Percentiles rank a stretch among this genome's conserved stretches.
Evolutionary conservation across 257 asterid species (phyloP).

Genomic region (Voacanga thouarsii): DNA sequence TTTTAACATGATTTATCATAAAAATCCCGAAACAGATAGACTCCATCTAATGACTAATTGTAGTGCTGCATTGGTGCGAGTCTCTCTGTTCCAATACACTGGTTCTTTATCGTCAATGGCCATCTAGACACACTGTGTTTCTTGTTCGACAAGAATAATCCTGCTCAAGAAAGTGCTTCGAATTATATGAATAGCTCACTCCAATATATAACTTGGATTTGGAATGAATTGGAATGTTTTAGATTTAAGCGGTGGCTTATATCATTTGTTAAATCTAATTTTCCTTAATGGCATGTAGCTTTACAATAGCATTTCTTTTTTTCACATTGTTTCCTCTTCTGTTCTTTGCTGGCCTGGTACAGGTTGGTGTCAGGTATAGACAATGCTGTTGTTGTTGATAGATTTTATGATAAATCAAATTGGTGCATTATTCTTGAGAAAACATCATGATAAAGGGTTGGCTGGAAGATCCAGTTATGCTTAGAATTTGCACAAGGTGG

Average conservation of each 20-base stretch:
- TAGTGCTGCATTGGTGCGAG: background rate
- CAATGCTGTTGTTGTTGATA: conserved; percentile 71
- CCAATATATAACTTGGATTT: background rate
- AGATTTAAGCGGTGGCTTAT: background rate
- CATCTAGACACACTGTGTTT: background rate
- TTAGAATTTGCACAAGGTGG: background rate
- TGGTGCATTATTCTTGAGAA: conserved; percentile 95
- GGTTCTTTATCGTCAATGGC: background rate
- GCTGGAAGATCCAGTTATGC: background rate
- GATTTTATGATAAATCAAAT: conserved; percentile 85
- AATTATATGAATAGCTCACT: background rate
- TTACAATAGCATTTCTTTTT: background rate
- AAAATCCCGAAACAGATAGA: background rate
- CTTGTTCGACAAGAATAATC: background rate
- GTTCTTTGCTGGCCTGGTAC: conserved; percentile 11
- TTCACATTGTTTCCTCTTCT: conserved; percentile 7
- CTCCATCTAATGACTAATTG: background rate
- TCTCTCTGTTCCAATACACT: background rate
- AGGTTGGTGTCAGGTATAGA: conserved; percentile 66
- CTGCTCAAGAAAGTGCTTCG: background rate
- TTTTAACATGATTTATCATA: background rate
- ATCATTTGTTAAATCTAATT: background rate
- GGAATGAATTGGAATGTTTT: background rate
- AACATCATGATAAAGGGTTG: conserved; percentile 32
- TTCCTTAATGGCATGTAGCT: background rate